These are phyloP conservation scores for Perkinsela sp. DNA, from an alignment of 208 protist genomes.

Conservation along the genomic window DNA sequence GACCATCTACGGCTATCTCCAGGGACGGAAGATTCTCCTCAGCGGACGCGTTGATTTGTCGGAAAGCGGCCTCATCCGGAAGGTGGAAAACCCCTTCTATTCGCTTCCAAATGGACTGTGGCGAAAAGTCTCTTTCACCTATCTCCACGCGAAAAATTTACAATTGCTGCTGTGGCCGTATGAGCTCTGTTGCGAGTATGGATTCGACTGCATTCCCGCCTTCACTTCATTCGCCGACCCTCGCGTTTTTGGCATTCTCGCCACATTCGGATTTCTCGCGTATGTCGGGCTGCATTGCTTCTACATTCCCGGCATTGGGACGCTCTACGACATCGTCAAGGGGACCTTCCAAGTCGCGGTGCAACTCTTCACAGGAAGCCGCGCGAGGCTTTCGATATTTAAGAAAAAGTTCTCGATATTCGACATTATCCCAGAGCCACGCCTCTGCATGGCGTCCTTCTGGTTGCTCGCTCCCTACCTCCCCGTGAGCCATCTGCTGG, in stretches of 20 bases:
- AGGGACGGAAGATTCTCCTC: slow-evolving; percentile 14
- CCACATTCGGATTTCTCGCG: slow-evolving; percentile 5
- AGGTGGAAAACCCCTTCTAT: slow-evolving; percentile 46
- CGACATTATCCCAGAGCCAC: slow-evolving; percentile 1
- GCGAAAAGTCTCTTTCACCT: slow-evolving; percentile 10
- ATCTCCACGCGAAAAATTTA: slow-evolving; percentile 41
- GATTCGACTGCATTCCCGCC: slow-evolving; percentile 47
- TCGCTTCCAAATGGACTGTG: slow-evolving; percentile 10
- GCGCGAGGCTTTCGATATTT: slow-evolving; percentile 1
- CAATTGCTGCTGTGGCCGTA: slow-evolving; percentile 40
- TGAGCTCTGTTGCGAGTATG: slow-evolving; percentile 53
- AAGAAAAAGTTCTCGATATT: not conserved
- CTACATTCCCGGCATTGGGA: slow-evolving; percentile 3
- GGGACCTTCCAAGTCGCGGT: slow-evolving; percentile 6
- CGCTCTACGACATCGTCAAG: slow-evolving; percentile 4
- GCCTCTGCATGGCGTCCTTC: slow-evolving; percentile 2
- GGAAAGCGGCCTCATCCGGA: slow-evolving; percentile 15
- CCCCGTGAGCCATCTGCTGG: slow-evolving; percentile 45
- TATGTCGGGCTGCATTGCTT: slow-evolving; percentile 4
- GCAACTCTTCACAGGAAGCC: slow-evolving; percentile 3
- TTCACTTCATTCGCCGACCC: slow-evolving; percentile 11
- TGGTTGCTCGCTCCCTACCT: slow-evolving; percentile 37
- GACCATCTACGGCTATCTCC: slow-evolving; percentile 13
- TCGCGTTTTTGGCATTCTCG: slow-evolving; percentile 8
- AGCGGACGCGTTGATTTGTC: slow-evolving; percentile 11